Conservation (phyloP, 1,139 yeast genomes). For the Groenewaldozyma auringiensis region DNA sequence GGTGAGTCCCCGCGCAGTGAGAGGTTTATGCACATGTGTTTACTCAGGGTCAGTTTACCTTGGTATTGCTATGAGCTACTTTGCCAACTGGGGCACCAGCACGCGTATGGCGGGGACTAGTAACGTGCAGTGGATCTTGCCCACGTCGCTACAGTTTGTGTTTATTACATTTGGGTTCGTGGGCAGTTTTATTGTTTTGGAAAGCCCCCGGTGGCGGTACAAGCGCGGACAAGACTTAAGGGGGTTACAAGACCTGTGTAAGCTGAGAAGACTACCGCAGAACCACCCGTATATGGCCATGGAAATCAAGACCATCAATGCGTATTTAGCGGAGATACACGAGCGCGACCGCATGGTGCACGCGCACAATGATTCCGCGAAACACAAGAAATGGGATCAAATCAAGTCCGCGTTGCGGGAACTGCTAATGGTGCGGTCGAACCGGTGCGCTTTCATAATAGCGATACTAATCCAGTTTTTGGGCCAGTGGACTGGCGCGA, state of each 20-base stretch:
- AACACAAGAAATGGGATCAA: not conserved
- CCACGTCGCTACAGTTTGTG: slow-evolving; percentile 37
- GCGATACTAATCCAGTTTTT: slow-evolving; percentile 43
- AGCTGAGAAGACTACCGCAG: slow-evolving; percentile 42
- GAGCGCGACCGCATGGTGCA: not conserved
- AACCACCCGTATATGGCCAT: slow-evolving; percentile 47
- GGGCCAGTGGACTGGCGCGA: slow-evolving; percentile 60
- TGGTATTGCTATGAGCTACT: slow-evolving; percentile 39
- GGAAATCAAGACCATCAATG: slow-evolving; percentile 43
- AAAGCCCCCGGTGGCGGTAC: slow-evolving; percentile 44
- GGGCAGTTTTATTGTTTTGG: slow-evolving; percentile 46
- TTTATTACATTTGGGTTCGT: slow-evolving; percentile 37
- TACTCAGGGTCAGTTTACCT: slow-evolving; percentile 29
- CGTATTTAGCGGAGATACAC: slow-evolving; percentile 24
- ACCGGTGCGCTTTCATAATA: slow-evolving; percentile 35
- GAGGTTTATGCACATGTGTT: slow-evolving; percentile 33
- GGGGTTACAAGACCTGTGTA: slow-evolving; percentile 30
- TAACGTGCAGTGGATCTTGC: slow-evolving; percentile 21
- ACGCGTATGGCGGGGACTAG: slow-evolving; percentile 6
- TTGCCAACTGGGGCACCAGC: slow-evolving; percentile 28
- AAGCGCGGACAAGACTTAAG: slow-evolving; percentile 12
- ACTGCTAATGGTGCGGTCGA: not conserved
- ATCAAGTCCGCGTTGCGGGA: not conserved
- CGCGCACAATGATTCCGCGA: not conserved
- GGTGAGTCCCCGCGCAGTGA: slow-evolving; percentile 49